Evolutionary conservation across 768 basidiomycete genomes (phyloP), one percentile per base, ranked within the genome.

Genomic region (Pleurotus tuber-regium): DNA sequence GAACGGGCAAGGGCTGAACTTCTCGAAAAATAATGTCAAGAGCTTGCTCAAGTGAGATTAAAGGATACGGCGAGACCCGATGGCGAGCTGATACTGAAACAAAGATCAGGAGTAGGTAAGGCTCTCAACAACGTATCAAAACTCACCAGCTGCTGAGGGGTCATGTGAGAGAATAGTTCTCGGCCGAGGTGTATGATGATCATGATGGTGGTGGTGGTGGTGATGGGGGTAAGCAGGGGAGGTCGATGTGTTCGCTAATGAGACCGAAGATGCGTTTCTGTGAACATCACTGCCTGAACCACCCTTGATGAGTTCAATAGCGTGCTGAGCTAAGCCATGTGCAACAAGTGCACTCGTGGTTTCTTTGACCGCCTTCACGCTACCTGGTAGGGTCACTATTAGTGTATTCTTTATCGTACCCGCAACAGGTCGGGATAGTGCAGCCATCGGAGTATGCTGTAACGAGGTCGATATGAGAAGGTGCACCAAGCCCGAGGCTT

Each of bases 351-450:
- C 76, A 1, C 79, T 77, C 52, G 92, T 61, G 60, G 84, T 89
- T 61, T 96, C 92, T 55, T 75, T 83, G 33, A 92, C 92, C 2
- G 89, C 92, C 61, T 89, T 92, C 31, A 86, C 79, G 59, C 89
- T 91, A 2, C 92, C 92, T 0, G 92, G 93, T 8, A 95, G 81
- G 0, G 89, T 92, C 16, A 89, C 75, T 21, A 96, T 70, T 18
- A 96, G 75, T 0, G 83, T 86, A 46, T 75, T 75, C 21, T 70
- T 74, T 54, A 84, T 67, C 6, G 83, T 87, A 2, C 92, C 92
- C 3, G 89, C 90, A 12, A 93, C 74, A 1, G 92, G 92, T 4
- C 92, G 81, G 2, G 91, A 87, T 12, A 96, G 76, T 0, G 89
- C 87, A 3, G 89, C 92, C 26, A 92, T 70, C 1, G 87, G 86